Evolutionary conservation across 345 rosid species (phyloP), one percentile per base, ranked within the genome.

Genomic region (Salix udensis): DNA sequence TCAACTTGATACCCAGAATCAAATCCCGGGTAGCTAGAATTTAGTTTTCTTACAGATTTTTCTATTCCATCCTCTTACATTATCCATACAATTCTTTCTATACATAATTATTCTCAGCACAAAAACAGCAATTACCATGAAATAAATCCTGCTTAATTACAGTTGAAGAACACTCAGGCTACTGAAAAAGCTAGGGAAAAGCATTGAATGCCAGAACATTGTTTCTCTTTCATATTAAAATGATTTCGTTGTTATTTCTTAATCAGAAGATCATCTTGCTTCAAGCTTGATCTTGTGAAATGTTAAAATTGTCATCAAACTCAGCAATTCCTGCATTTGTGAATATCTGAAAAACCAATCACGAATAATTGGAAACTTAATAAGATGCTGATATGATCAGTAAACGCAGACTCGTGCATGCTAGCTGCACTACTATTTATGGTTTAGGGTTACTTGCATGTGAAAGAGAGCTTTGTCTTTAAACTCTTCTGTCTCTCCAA

Each of bases 381-480:
- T 11, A 0, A 19, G 58, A 6, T 16, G 50, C 65, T 12, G 23
- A 4, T 31, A 4, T n/a, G n/a, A n/a, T 31, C 34, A 36, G 24
- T 24, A 5, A 31, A 7, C 11, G 31, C 76, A 73, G 55, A 73
- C 76, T 23, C 26, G 68, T 50, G 6, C 24, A 12, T 21, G 3
- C 46, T 26, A 26, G 28, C 30, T 71, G 46, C 46, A 2, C 46
- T 11, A 42, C 30, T 36, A 23, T 72, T 58, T 72, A 58, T 19
- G 60, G 23, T 36, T 71, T 58, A 37, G 52, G 66, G 36, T 72
- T 72, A 72, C 75, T 65, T 55, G 75, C 60, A 55, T 36, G 37
- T 55, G 75, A 50, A 28, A 40, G 58, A 40, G 37, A 14, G 16
- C 19, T 46, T 72, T 21, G 28, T 48, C n/a, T 73, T 42, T 62